Evolutionary conservation across 2,329 filamentous ascomycete genomes (phyloP).

Genomic region (Graphilbum sp.): DNA sequence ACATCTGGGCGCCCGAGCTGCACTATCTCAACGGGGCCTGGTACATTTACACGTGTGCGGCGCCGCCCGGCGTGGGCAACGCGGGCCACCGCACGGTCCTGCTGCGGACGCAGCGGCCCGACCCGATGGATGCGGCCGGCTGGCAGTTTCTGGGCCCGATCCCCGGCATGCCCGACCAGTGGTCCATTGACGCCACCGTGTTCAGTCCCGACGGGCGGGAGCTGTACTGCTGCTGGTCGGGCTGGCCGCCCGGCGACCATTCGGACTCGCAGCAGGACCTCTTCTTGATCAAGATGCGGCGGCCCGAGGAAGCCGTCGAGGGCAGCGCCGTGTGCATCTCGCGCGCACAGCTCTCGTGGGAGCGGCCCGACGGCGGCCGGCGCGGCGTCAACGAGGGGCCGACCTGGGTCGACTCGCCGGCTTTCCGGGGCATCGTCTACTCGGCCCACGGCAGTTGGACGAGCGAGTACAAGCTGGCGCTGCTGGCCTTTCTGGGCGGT

Average conservation of each 20-base stretch:
- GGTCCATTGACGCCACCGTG: conserved; percentile 10
- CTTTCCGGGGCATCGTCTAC: conserved; percentile 10
- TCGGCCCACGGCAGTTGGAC: conserved; percentile 11
- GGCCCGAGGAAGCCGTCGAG: conserved; percentile 8
- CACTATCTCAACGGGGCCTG: conserved; percentile 31
- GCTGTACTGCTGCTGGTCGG: conserved; percentile 11
- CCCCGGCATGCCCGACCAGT: conserved; percentile 10
- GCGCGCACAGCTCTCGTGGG: conserved; percentile 7
- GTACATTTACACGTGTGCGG: conserved; percentile 28
- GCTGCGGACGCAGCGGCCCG: background rate
- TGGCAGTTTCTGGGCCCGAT: conserved; percentile 11
- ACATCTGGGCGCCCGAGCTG: conserved; percentile 39
- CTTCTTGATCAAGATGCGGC: conserved; percentile 9
- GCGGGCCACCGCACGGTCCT: conserved; percentile 5
- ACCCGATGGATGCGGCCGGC: conserved; percentile 1
- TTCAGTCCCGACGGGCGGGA: conserved; percentile 4
- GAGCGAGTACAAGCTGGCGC: conserved; percentile 10
- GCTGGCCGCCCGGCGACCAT: conserved; percentile 9
- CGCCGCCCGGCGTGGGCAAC: conserved; percentile 3
- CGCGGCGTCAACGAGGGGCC: conserved; percentile 11
- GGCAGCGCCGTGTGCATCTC: conserved; percentile 8
- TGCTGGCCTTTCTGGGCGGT: conserved; percentile 7
- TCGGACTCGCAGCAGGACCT: conserved; percentile 10
- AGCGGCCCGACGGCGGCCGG: conserved; percentile 8
- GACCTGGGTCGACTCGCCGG: conserved; percentile 8